phyloP scores from a whole-genome alignment of 805 yeast genomes.

The Candida coleopterorum region DNA sequence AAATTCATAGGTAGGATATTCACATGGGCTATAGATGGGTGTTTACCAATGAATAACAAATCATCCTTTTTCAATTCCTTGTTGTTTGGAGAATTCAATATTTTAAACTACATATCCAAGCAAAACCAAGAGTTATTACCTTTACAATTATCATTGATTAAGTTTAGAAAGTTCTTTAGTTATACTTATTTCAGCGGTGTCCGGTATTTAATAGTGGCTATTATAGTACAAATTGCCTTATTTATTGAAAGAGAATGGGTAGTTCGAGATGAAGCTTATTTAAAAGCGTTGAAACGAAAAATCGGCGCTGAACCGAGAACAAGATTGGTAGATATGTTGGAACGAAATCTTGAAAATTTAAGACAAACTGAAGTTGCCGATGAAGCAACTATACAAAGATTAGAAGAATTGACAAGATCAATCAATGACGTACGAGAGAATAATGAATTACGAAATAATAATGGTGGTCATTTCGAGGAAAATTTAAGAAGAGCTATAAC shows the following conservation, averaged over 20 bases:
- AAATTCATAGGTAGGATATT: slow-evolving; percentile 48
- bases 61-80: slow-evolving; percentile 24
- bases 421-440: slow-evolving; percentile 21
- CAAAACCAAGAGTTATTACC: slow-evolving; percentile 3
- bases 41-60: slow-evolving; percentile 34
- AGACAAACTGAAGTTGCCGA: slow-evolving; percentile 21
- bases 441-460: slow-evolving; percentile 2
- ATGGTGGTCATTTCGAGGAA: slow-evolving; percentile 12
- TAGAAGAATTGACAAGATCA: slow-evolving; percentile 24
- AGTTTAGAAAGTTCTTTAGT: slow-evolving; percentile 20
- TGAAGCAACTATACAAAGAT: slow-evolving; percentile 18
- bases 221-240: slow-evolving; percentile 40
- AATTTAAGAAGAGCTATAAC: slow-evolving; percentile 17
- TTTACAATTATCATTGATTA: slow-evolving; percentile 11
- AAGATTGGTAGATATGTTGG: slow-evolving; percentile 34
- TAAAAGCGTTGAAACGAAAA: slow-evolving; percentile 49
- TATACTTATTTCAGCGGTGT: slow-evolving; percentile 36
- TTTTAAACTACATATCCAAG: slow-evolving; percentile 5
- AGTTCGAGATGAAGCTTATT: slow-evolving; percentile 63
- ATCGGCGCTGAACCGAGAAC: slow-evolving; percentile 55
- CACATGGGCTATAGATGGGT: slow-evolving; percentile 54
- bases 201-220: slow-evolving; percentile 35
- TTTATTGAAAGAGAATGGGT: slow-evolving; percentile 69
- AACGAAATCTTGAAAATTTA: slow-evolving; percentile 21
- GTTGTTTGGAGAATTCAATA: slow-evolving; percentile 33